phyloP scores from a whole-genome alignment of 805 yeast species.

The Teunomyces cretensis region DNA sequence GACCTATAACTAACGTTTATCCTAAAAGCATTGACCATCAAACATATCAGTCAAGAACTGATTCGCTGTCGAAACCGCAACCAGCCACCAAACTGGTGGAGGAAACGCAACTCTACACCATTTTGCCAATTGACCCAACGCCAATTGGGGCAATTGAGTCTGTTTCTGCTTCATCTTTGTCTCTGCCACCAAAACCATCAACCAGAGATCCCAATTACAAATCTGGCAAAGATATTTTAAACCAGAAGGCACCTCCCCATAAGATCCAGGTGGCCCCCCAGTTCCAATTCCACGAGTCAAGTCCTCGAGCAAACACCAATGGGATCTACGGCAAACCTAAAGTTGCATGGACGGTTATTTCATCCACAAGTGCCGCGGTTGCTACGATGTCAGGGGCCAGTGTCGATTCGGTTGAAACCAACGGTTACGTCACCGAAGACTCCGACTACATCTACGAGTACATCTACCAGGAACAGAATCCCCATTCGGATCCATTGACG shows the following conservation, averaged over 20 bases:
- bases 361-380: too few species aligned
- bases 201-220: neutral
- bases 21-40: too few species aligned
- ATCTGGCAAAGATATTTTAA: neutral
- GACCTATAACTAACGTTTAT: too few species aligned
- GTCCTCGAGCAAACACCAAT: too few species aligned
- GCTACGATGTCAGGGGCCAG: too few species aligned
- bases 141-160: neutral
- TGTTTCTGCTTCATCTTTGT: neutral
- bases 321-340: neutral
- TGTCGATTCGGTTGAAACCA: too few species aligned
- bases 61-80: too few species aligned
- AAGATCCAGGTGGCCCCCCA: neutral
- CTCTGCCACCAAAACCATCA: neutral
- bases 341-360: neutral
- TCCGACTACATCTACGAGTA: neutral
- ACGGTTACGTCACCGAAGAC: neutral
- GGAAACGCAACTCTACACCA: too few species aligned
- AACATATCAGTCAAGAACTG: too few species aligned
- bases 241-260: neutral
- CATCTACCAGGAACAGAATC: neutral
- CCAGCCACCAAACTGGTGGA: neutral
- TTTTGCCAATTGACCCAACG: too few species aligned
- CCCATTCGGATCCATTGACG: neutral
- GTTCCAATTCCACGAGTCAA: neutral